A percentile compares a stretch with the other conserved stretches of the same genome.
These are phyloP conservation scores for Moringa oleifera DNA, from an alignment of 345 rosid genomes.

Conservation along the genomic window DNA sequence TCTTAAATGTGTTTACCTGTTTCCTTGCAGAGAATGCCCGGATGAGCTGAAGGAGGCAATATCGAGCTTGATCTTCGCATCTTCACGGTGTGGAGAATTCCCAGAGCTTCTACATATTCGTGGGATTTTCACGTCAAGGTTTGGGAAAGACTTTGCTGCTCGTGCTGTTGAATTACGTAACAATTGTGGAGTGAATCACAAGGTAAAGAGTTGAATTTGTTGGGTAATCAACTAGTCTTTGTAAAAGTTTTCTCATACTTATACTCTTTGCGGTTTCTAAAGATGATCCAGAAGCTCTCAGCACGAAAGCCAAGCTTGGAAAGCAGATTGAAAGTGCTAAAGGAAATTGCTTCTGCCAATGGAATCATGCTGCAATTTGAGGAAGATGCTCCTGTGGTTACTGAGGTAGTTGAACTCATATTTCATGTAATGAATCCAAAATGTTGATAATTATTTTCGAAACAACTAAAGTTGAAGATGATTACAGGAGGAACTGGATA, in stretches of 20 bases:
- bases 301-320: conserved; percentile 28
- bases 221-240: background rate
- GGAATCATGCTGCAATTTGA: conserved; percentile 28
- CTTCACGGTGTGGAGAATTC: conserved; percentile 53
- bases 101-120: conserved; percentile 48
- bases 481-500: conserved; percentile 18
- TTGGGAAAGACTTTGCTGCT: conserved; percentile 36
- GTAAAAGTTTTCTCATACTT: background rate
- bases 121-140: conserved; percentile 19
- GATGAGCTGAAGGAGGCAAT: conserved; percentile 48
- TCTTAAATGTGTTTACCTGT: background rate
- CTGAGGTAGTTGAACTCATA: conserved; percentile 15
- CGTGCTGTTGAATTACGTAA: conserved; percentile 34
- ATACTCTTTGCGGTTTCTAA: background rate
- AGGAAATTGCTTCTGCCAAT: conserved; percentile 32
- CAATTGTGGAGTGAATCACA: conserved; percentile 35
- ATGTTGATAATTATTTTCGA: background rate
- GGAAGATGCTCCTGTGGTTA: conserved; percentile 5
- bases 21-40: conserved; percentile 34
- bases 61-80: conserved; percentile 51
- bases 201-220: conserved; percentile 24
- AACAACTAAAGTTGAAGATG: background rate
- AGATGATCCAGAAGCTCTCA: conserved; percentile 50
- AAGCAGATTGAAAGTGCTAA: conserved; percentile 29
- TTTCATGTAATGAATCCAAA: background rate